phyloP scores from a whole-genome alignment of 2,329 filamentous ascomycete genomes.

The Aureobasidium melanogenum region DNA sequence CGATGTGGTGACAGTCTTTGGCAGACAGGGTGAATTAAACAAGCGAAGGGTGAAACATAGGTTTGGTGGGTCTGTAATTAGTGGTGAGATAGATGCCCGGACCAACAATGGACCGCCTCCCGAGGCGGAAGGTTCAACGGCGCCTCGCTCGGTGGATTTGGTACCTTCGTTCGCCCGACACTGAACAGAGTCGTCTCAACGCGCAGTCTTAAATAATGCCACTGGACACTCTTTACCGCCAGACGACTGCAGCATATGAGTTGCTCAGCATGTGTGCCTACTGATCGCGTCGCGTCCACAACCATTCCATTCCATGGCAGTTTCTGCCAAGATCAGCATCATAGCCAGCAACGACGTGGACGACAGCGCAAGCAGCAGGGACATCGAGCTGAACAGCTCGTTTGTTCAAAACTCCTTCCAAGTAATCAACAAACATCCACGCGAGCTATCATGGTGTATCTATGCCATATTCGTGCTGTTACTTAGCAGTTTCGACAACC shows the following conservation, averaged over 20 bases:
- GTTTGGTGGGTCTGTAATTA: neutral
- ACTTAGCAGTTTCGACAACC: slow-evolving; percentile 34
- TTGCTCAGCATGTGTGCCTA: neutral
- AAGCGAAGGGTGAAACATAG: no score
- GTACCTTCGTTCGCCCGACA: slow-evolving; percentile 1
- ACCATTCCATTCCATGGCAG: neutral
- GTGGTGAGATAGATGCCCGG: neutral
- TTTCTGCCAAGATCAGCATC: neutral
- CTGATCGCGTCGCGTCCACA: neutral
- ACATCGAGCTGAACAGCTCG: neutral
- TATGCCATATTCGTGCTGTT: slow-evolving; percentile 34
- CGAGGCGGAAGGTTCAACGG: neutral
- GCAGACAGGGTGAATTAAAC: no score
- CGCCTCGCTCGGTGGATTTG: neutral
- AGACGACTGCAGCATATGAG: neutral
- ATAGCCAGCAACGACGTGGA: neutral
- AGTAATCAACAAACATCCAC: slow-evolving; percentile 22
- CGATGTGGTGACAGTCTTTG: no score
- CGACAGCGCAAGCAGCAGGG: neutral
- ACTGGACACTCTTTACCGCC: neutral
- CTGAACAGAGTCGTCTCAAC: neutral
- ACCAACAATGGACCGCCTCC: neutral
- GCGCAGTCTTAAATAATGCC: neutral
- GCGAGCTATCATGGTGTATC: slow-evolving; percentile 29
- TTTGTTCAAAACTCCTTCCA: neutral